Percentiles rank a stretch among this genome's conserved stretches.
phyloP scores from a whole-genome alignment of 352 stramenopile genomes.

The Phytopythium mirpurense region DNA sequence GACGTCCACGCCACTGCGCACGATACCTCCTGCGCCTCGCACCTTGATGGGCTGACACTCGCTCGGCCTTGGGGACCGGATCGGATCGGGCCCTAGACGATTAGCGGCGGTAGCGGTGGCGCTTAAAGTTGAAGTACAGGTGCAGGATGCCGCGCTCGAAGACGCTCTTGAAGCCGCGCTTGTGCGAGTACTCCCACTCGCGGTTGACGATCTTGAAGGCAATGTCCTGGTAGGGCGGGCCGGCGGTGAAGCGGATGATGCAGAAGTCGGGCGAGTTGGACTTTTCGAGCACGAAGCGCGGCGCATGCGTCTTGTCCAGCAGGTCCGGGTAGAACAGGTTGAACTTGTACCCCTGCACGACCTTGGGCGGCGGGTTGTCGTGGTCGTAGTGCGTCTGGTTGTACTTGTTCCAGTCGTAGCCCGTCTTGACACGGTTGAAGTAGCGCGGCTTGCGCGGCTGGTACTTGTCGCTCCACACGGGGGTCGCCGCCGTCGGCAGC shows the following conservation, averaged over 20 bases:
- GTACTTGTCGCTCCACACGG: conserved; percentile 96
- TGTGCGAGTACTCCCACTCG: conserved; percentile 97
- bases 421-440: conserved; percentile 99
- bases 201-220: conserved; percentile 99
- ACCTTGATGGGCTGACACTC: too few relatives aligned
- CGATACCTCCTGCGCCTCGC: too few relatives aligned
- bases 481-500: conserved; percentile 53
- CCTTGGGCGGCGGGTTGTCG: conserved; percentile 99
- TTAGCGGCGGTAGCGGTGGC: conserved; percentile 94
- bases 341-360: conserved; percentile 99
- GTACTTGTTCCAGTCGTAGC: conserved; percentile 99
- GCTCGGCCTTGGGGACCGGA: too few relatives aligned
- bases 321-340: conserved; percentile 99
- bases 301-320: conserved; percentile 95
- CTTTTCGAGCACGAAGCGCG: conserved; percentile 94
- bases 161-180: conserved; percentile 96
- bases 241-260: conserved; percentile 97
- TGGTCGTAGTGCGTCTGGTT: conserved; percentile 99
- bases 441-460: conserved; percentile 97
- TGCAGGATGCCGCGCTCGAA: conserved; percentile 98
- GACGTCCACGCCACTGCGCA: too few relatives aligned
- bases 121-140: conserved; percentile 99
- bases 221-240: conserved; percentile 98
- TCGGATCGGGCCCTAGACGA: too few relatives aligned
- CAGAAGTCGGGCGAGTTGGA: conserved; percentile 93